Evolutionary conservation across 768 basidiomycete genomes (phyloP).

Genomic region (Suillus hirtellus): DNA sequence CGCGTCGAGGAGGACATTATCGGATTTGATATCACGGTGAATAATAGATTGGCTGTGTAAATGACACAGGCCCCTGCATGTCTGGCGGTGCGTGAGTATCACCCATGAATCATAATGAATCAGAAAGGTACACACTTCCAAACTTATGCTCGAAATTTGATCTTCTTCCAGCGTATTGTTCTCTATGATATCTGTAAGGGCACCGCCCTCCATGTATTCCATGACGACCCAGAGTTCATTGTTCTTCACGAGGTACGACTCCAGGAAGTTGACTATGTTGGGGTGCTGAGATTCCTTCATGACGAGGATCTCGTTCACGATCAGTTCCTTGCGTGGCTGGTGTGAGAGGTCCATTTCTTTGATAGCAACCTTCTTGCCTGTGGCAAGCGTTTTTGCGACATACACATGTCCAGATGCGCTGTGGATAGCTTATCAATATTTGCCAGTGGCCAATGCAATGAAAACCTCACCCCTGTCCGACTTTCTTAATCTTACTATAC

Average conservation of each 20-base stretch:
- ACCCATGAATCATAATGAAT: not conserved
- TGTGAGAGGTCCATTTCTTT: slow-evolving; percentile 98
- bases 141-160: slow-evolving; percentile 88
- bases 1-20: slow-evolving; percentile 92
- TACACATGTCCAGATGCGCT: slow-evolving; percentile 98
- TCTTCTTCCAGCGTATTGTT: slow-evolving; percentile 94
- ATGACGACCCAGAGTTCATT: slow-evolving; percentile 96
- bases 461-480: slow-evolving; percentile 88
- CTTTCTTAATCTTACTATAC: slow-evolving; percentile 98
- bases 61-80: slow-evolving; percentile 93
- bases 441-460: slow-evolving; percentile 5
- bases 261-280: slow-evolving; percentile 95
- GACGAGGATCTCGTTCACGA: slow-evolving; percentile 96
- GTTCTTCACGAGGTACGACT: slow-evolving; percentile 85
- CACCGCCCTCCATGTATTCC: slow-evolving; percentile 99
- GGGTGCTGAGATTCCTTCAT: slow-evolving; percentile 99
- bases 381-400: slow-evolving; percentile 87
- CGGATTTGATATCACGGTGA: slow-evolving; percentile 96
- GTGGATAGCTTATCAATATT: slow-evolving; percentile 16
- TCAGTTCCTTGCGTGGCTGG: slow-evolving; percentile 95
- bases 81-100: slow-evolving; percentile 46
- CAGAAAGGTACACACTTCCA: slow-evolving; percentile 64
- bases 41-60: slow-evolving; percentile 93
- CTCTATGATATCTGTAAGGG: slow-evolving; percentile 96
- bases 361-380: slow-evolving; percentile 89